A percentile compares a stretch with the other conserved stretches of the same genome.
phyloP scores from a whole-genome alignment of 2,329 filamentous ascomycete species.

The Fusarium sp. region DNA sequence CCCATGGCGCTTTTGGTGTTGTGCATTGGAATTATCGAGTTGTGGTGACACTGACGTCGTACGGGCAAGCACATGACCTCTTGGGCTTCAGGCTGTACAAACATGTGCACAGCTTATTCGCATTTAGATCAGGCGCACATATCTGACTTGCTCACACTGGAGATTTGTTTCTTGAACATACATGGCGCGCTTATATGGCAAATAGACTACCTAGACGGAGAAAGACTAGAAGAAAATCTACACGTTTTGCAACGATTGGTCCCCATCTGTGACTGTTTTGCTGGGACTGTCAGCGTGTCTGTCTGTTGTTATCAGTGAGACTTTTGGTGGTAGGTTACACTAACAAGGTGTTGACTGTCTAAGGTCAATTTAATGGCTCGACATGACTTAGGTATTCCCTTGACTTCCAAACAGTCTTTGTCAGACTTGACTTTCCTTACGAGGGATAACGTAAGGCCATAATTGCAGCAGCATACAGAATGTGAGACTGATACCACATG shows the following conservation, averaged over 20 bases:
- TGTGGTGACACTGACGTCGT: slow-evolving; percentile 19
- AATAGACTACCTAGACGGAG: slow-evolving; percentile 37
- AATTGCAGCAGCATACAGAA: not conserved
- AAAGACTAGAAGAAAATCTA: slow-evolving; percentile 19
- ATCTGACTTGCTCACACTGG: slow-evolving; percentile 21
- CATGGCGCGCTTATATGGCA: slow-evolving; percentile 19
- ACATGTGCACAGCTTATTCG: slow-evolving; percentile 16
- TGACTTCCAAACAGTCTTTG: not conserved
- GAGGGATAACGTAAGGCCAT: not conserved
- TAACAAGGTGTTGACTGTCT: not conserved
- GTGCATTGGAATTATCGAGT: not conserved
- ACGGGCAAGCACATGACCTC: slow-evolving; percentile 17
- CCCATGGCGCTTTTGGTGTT: slow-evolving; percentile 17
- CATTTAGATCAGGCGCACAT: slow-evolving; percentile 27
- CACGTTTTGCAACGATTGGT: not conserved
- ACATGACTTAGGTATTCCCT: not conserved
- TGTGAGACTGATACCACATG: not conserved
- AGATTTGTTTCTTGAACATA: slow-evolving; percentile 30
- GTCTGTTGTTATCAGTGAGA: not conserved
- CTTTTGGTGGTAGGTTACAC: not conserved
- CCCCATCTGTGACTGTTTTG: not conserved
- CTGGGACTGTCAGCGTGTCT: not conserved
- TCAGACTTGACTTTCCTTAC: not conserved
- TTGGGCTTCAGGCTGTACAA: slow-evolving; percentile 7
- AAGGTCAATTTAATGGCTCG: not conserved